Percentiles rank a stretch among this genome's conserved stretches.
Conservation (phyloP, 192 early-diverging fungal species). For the Backusella westeae region DNA sequence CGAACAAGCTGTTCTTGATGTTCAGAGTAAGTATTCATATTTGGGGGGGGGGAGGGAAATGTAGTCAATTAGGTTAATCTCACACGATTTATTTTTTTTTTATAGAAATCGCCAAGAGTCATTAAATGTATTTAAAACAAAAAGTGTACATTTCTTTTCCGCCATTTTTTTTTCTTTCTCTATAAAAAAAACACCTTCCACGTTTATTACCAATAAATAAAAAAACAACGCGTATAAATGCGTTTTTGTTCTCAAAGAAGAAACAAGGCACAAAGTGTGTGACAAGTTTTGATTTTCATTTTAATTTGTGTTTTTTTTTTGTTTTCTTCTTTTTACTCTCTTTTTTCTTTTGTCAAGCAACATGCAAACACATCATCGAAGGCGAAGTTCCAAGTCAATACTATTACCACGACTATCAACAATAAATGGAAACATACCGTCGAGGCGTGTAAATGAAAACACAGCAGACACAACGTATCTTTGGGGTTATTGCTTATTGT, state of each 20-base stretch:
- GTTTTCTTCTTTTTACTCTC: background rate
- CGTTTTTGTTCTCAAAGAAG: background rate
- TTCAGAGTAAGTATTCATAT: constrained; percentile 45
- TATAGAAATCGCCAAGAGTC: constrained; percentile 22
- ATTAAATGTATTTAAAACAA: constrained; percentile 13
- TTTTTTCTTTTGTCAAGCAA: background rate
- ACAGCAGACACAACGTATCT: constrained; percentile 67
- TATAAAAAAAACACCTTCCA: background rate
- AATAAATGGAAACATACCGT: constrained; percentile 46
- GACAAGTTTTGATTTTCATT: background rate
- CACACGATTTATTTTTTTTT: background rate
- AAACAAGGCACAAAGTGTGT: background rate
- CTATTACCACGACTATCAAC: constrained; percentile 2
- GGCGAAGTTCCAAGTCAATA: constrained; percentile 14
- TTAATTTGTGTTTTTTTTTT: background rate
- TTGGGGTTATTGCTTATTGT: constrained; percentile 66
- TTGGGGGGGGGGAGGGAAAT: background rate
- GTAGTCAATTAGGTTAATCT: background rate
- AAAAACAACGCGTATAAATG: background rate
- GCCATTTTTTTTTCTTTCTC: background rate
- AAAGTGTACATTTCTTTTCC: background rate
- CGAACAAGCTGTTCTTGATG: constrained; percentile 55
- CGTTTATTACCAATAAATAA: background rate
- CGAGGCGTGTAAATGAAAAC: constrained; percentile 50
- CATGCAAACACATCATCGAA: constrained; percentile 22